Conservation (phyloP, 192 early-diverging fungal genomes). For the Phycomyces blakesleeanus region DNA sequence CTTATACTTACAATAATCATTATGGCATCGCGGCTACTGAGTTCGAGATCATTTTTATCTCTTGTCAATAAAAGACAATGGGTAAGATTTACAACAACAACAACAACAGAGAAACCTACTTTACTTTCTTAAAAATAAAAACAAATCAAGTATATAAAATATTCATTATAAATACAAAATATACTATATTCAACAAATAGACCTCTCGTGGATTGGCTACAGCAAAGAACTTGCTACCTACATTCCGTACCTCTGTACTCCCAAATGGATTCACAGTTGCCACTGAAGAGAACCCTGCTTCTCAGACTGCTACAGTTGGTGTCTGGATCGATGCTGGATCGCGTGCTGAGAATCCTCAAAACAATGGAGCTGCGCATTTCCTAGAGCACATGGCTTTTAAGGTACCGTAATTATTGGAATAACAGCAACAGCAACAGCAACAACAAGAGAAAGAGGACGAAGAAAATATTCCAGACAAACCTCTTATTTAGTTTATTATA, state of each 20-base stretch:
- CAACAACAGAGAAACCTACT: too few species aligned
- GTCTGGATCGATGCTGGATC: slow-evolving; percentile 89
- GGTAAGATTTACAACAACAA: too few species aligned
- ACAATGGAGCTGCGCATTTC: slow-evolving; percentile 97
- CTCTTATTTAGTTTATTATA: neutral
- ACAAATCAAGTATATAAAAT: too few species aligned
- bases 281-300: slow-evolving; percentile 73
- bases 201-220: slow-evolving; percentile 51
- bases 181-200: slow-evolving; percentile 20
- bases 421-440: neutral
- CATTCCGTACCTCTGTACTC: slow-evolving; percentile 65
- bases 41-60: too few species aligned
- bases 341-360: slow-evolving; percentile 74
- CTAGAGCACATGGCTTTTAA: slow-evolving; percentile 99
- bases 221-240: slow-evolving; percentile 35
- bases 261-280: slow-evolving; percentile 82
- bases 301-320: slow-evolving; percentile 85
- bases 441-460: neutral
- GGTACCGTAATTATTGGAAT: slow-evolving; percentile 38
- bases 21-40: too few species aligned
- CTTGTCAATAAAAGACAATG: too few species aligned
- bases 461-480: neutral
- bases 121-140: too few species aligned
- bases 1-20: too few species aligned
- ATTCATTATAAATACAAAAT: too few species aligned